Base-by-base conservation (phyloP, 345 rosid species). In the Alliaria petiolata region DNA sequence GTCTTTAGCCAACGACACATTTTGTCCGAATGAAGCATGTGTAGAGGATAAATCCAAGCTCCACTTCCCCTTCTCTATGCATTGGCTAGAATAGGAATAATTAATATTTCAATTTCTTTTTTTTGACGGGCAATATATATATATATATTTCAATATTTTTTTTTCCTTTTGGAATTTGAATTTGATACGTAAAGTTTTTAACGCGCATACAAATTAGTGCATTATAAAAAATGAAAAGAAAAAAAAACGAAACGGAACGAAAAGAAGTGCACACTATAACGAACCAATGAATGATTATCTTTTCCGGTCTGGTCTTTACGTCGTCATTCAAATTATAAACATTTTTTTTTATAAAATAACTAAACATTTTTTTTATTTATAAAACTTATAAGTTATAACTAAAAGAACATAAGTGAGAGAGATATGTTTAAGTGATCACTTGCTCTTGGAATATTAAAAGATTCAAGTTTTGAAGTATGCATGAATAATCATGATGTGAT, bases 21-120 rank as follows among this genome's bases (percentile, higher is more conserved):
- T 49, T 75, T 77, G 72, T 50, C 64, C 69, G 25, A 60, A 73
- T 57, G 69, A 65, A 51, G 79, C 70, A 68, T 57, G 78, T 64
- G 67, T 45, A 44, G 20, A 34, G 60, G 56, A 78, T 39, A 77
- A 69, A 9, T 66, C 69, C 76, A 76, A 73, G 61, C 66, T 69
- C 62, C 67, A 72, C 69, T 64, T 73, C 54, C 67, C 70, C 75
- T 46, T 76, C 72, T 65, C 69, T 55, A 65, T 85, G 84, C 77
- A 34, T 33, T 74, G 71, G 65, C 85, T 73, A 65, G 40, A 77
- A 64, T 59, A 65, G 62, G 85, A 67, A 79, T 73, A 74, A 12
- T 39, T 40, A 2, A 73, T 40, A 55, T 38, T 47, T 64, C 57
- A 19, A n/a, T 30, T 35, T 3, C n/a, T 49, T 38, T 15, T 44